Evolutionary conservation across 768 basidiomycete species (phyloP), one percentile per base, ranked within the genome.

Genomic region (Hebeloma cylindrosporum): DNA sequence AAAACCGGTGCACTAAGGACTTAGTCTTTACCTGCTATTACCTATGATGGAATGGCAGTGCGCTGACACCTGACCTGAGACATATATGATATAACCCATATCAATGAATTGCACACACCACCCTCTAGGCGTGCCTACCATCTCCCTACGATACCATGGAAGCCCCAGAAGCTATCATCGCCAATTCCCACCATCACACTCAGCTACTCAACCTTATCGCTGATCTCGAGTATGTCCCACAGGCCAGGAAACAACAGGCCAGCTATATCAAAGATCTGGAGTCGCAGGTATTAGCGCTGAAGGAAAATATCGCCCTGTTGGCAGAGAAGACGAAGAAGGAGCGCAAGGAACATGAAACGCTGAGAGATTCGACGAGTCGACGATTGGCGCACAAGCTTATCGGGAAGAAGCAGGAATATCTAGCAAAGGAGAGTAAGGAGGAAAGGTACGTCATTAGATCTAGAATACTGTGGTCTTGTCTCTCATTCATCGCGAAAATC

Each of bases 251-350:
- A 31, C 64, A 72, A 32, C 74, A 76, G 44, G 40, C 43, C 1
- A 49, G 45, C 9, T 69, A 70, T 47, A 50, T 74, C 49, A 51
- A 48, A 30, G 68, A 70, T 30, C 56, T 74, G 4, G 59, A 69
- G 45, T 39, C 8, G 5, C 60, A 66, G 48, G 20, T 68, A 14
- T 38, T 42, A 2, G 40, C 46, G 7, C 58, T 61, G 20, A 51
- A 59, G 25, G 51, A 51, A 39, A 61, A 44, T 43, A 50, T 72
- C 20, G 51, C 51, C 34, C 52, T 50, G 18, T 57, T 72, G 14
- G 57, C 58, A 9, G 59, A 62, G 43, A 67, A 64, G 47, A 75
- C 74, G 13, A 71, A 62, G 50, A 75, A 74, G 48, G 72, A 73
- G 51, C 50, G 71, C 39, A 70, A 70, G 53, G 73, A 71, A 43